Evolutionary conservation across 495 filamentous ascomycete genomes (phyloP).

Genomic region (Hyaloscypha variabilis): DNA sequence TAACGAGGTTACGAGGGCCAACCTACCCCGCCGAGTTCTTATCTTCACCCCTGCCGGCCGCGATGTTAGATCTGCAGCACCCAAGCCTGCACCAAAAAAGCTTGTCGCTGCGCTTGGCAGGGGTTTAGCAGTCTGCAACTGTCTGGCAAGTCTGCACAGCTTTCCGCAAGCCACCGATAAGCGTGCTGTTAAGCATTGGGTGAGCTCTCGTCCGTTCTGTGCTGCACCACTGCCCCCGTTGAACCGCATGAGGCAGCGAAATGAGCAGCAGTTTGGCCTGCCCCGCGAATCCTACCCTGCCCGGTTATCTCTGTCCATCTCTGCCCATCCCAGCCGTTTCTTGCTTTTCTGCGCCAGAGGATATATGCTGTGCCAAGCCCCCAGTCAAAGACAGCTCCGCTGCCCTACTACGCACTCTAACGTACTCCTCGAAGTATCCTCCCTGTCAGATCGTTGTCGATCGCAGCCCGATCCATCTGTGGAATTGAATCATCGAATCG

Average conservation of each 20-base stretch:
- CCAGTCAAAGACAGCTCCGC: not conserved
- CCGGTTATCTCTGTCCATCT: not conserved
- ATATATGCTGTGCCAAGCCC: slow-evolving; percentile 8
- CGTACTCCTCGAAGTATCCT: not conserved
- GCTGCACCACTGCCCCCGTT: not conserved
- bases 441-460: not conserved
- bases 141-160: not conserved
- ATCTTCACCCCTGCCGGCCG: not conserved
- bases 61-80: not conserved
- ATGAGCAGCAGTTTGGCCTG: slow-evolving; percentile 1
- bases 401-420: not conserved
- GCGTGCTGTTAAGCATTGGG: slow-evolving; percentile 2
- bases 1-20: too few relatives aligned
- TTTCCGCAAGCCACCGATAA: slow-evolving; percentile 12
- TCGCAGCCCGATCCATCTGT: not conserved
- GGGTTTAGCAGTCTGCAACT: not conserved
- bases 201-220: not conserved
- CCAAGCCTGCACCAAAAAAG: not conserved
- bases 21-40: not conserved
- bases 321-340: too few relatives aligned
- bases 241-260: not conserved
- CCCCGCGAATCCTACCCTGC: not conserved
- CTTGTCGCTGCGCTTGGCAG: not conserved
- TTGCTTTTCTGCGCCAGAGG: not conserved
- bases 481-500: not conserved